Evolutionary conservation across 768 basidiomycete species (phyloP), one percentile per base, ranked within the genome.

Genomic region (Naganishia antarctica): DNA sequence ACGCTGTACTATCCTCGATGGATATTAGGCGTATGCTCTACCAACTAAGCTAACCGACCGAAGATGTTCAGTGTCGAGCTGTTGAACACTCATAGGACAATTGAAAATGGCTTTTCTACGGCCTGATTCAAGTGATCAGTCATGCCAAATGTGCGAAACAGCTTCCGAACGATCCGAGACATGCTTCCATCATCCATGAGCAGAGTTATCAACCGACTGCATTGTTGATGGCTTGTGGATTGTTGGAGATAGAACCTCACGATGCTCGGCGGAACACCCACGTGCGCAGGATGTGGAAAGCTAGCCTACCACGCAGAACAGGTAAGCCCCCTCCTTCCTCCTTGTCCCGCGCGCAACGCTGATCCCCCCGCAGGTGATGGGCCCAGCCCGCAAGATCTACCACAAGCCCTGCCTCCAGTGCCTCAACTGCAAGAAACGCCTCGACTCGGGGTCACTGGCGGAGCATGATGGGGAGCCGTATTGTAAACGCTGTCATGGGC

Each of bases 321-420:
- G n/a, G 53, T 57, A 5, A 44, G 43, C 28, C 32, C 25, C 12
- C 8, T 48, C 46, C 21, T 50, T 15, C 12, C 12, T 23, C 8
- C 49, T 21, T 12, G 46, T 37, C 21, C 13, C 49, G 25, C 25
- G 13, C 18, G 13, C 49, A 11, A 6, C 12, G 49, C 49, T 50
- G 49, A 50, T 4, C 49, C 16, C 26, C 4, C 25, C 25, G 49
- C 60, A 61, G 31, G 45, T 61, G 12, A 64, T 64, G 57, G 63
- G 63, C 31, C 63, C 63, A 44, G 45, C 23, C 6, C 41, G 63
- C 11, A 47, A 49, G 45, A 67, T 67, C 32, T 67, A 67, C 46
- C 66, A 67, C 26, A 67, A 67, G 44, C 66, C 61, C 4, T 67
- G 66, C 41, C 46, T 67, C 4, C 43, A 59, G 9, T 67, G 66